phyloP scores from a whole-genome alignment of 805 yeast species.

The Starmerella floris region DNA sequence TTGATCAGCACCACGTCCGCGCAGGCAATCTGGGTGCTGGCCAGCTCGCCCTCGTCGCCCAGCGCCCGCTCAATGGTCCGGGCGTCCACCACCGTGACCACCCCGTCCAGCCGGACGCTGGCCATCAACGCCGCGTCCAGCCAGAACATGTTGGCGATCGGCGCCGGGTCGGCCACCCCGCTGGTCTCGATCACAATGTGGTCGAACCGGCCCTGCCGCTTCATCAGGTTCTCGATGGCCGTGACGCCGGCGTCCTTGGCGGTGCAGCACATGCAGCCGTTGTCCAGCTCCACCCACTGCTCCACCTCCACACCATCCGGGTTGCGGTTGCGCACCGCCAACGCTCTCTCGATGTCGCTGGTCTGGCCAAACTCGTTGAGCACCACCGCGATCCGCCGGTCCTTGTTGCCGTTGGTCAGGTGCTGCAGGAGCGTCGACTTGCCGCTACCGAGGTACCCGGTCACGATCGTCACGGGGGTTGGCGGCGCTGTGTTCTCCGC shows the following conservation, averaged over 20 bases:
- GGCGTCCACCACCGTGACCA: conserved; percentile 71
- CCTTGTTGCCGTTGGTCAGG: conserved; percentile 51
- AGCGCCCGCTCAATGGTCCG: conserved; percentile 48
- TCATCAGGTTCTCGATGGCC: conserved; percentile 72
- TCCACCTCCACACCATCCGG: conserved; percentile 44
- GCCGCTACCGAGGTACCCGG: conserved; percentile 93
- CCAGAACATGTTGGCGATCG: conserved; percentile 97
- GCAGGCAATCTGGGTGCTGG: conserved; percentile 77
- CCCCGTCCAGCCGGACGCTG: conserved; percentile 79
- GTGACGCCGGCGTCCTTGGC: conserved; percentile 89
- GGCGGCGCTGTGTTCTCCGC: not conserved
- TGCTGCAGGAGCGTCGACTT: conserved; percentile 68
- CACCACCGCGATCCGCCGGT: conserved; percentile 71
- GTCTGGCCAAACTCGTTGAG: conserved; percentile 84
- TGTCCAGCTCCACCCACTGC: conserved; percentile 93
- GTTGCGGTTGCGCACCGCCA: conserved; percentile 38
- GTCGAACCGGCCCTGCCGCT: conserved; percentile 61
- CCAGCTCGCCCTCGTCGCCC: conserved; percentile 49
- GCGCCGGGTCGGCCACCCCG: conserved; percentile 96
- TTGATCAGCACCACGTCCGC: conserved; percentile 76
- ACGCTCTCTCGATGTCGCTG: conserved; percentile 72
- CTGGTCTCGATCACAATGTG: conserved; percentile 89
- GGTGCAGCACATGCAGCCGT: conserved; percentile 93
- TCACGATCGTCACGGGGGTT: conserved; percentile 78
- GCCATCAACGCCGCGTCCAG: conserved; percentile 78